phyloP scores from a whole-genome alignment of 805 yeast genomes.

The Vanderwaltozyma yarrowii region DNA sequence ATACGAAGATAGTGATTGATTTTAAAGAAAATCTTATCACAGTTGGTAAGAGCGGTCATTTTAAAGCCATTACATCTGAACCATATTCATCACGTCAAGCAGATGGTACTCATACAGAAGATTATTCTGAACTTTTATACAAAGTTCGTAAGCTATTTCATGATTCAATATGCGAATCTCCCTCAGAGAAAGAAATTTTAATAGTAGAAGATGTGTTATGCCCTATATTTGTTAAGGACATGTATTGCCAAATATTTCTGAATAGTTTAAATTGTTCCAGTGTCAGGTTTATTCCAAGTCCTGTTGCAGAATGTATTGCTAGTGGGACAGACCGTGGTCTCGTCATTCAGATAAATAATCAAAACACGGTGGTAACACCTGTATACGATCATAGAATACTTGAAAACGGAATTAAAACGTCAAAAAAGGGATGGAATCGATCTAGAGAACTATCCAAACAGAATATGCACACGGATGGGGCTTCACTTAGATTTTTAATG shows the following conservation, averaged over 20 bases:
- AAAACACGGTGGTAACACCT: constrained; percentile 25
- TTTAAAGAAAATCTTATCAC: neutral
- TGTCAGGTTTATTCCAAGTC: constrained; percentile 28
- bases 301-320: constrained; percentile 28
- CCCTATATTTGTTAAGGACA: constrained; percentile 22
- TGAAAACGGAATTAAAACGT: constrained; percentile 9
- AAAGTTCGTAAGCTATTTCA: neutral
- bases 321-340: constrained; percentile 30
- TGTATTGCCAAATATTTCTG: constrained; percentile 19
- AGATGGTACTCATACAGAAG: neutral
- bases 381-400: constrained; percentile 30
- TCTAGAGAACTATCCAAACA: too few relatives aligned
- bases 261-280: constrained; percentile 24
- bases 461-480: too few relatives aligned
- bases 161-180: neutral
- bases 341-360: constrained; percentile 35
- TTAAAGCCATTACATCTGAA: neutral
- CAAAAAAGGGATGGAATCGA: too few relatives aligned
- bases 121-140: neutral
- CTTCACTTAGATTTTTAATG: too few relatives aligned
- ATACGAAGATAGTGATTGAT: neutral
- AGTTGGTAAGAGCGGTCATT: neutral
- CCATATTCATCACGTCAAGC: too few relatives aligned
- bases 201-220: constrained; percentile 21
- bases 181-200: neutral